Evolutionary conservation across 352 stramenopile species (phyloP).

Genomic region (Pythium chondricola): DNA sequence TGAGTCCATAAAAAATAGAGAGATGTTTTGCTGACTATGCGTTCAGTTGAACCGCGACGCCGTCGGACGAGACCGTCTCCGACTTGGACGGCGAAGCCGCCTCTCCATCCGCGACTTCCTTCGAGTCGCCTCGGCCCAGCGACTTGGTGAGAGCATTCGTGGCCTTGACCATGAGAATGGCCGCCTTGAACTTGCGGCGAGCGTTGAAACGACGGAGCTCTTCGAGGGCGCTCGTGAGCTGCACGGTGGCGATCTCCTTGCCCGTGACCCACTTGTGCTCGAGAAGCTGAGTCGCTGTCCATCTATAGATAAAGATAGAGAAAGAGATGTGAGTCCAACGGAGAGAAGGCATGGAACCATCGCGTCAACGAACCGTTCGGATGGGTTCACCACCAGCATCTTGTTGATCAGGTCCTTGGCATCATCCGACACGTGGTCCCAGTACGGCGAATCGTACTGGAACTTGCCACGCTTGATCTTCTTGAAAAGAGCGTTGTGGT

Average conservation of each 20-base stretch:
- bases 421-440: slow-evolving; percentile 89
- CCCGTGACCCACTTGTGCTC: slow-evolving; percentile 88
- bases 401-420: slow-evolving; percentile 93
- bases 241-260: slow-evolving; percentile 76
- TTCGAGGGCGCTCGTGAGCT: slow-evolving; percentile 89
- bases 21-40: background rate
- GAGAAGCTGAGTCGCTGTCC: slow-evolving; percentile 80
- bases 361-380: slow-evolving; percentile 57
- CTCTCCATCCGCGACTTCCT: slow-evolving; percentile 6
- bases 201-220: slow-evolving; percentile 93
- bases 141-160: slow-evolving; percentile 71
- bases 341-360: background rate
- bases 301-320: slow-evolving; percentile 25
- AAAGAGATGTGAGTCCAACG: background rate
- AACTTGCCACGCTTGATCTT: slow-evolving; percentile 94
- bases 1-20: slow-evolving; percentile 9
- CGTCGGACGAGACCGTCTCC: slow-evolving; percentile 14
- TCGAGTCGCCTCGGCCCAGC: slow-evolving; percentile 47
- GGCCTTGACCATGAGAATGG: slow-evolving; percentile 83
- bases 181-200: slow-evolving; percentile 92
- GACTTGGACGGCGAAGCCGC: slow-evolving; percentile 9
- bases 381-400: slow-evolving; percentile 89
- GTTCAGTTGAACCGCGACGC: slow-evolving; percentile 23
- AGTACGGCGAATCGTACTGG: slow-evolving; percentile 95
- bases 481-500: slow-evolving; percentile 91